Evolutionary conservation across 148 eudicot species (phyloP).

Genomic region (Rhododendron mucronatum): DNA sequence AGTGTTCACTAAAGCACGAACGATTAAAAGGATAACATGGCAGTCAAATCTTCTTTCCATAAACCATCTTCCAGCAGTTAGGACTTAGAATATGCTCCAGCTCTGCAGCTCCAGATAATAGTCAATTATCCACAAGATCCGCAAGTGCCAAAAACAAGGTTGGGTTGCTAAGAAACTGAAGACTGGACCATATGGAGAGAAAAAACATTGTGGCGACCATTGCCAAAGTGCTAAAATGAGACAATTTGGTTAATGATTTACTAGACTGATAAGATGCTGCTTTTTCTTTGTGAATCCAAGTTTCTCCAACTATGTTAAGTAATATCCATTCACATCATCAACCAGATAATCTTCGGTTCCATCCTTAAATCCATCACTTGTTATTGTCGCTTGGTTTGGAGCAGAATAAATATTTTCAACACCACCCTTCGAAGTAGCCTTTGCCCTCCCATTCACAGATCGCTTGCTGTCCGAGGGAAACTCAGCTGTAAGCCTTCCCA

Average conservation of each 20-base stretch:
- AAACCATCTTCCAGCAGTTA: conserved; percentile 16
- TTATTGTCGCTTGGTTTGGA: conserved; percentile 26
- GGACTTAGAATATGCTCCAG: conserved; percentile 10
- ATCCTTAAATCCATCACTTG: conserved; percentile 44
- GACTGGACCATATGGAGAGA: not conserved
- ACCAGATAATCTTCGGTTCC: conserved; percentile 57
- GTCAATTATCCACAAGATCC: conserved; percentile 39
- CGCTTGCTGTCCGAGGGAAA: conserved; percentile 65
- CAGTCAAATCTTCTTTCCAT: not conserved
- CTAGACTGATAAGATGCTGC: not conserved
- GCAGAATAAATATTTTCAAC: conserved; percentile 31
- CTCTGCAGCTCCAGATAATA: conserved; percentile 17
- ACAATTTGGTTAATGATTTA: not conserved
- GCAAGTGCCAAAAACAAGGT: conserved; percentile 14
- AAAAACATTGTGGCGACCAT: not conserved
- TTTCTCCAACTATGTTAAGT: conserved; percentile 31
- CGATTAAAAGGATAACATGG: not conserved
- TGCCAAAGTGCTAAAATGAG: not conserved
- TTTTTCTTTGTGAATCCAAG: conserved; percentile 14
- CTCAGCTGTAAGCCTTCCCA: conserved; percentile 90
- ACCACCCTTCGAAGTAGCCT: conserved; percentile 40
- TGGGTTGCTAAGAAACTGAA: not conserved
- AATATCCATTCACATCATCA: conserved; percentile 55
- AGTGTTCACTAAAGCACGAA: not conserved
- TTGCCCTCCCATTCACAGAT: conserved; percentile 51